Evolutionary conservation across 495 filamentous ascomycete species (phyloP).

Genomic region (Penicillium egyptiacum): DNA sequence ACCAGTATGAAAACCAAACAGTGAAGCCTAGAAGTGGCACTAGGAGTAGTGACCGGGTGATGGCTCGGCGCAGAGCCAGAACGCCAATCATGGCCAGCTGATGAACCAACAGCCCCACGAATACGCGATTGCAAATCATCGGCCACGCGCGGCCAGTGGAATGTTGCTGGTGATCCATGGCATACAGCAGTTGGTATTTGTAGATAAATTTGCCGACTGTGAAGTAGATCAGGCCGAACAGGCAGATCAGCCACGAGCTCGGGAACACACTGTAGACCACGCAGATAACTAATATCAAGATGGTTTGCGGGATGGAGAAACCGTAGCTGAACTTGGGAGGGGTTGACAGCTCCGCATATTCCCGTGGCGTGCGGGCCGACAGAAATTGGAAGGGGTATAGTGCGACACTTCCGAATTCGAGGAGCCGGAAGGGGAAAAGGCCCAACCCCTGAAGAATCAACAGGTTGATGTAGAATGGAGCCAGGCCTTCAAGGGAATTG

Average conservation of each 20-base stretch:
- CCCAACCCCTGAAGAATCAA: constrained; percentile 92
- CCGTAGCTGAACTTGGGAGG: constrained; percentile 93
- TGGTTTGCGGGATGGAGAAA: constrained; percentile 88
- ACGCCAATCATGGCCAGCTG: constrained; percentile 89
- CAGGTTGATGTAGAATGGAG: constrained; percentile 89
- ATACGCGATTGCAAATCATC: constrained; percentile 88
- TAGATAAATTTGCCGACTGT: constrained; percentile 87
- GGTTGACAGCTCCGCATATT: constrained; percentile 79
- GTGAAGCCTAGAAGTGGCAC: constrained; percentile 74
- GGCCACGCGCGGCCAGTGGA: constrained; percentile 92
- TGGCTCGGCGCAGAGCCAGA: constrained; percentile 70
- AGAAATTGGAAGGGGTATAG: constrained; percentile 80
- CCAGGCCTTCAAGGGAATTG: constrained; percentile 65
- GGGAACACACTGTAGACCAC: constrained; percentile 91
- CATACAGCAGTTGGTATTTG: constrained; percentile 97
- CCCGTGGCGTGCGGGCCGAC: constrained; percentile 83
- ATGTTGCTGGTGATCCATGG: constrained; percentile 96
- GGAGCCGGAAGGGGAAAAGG: constrained; percentile 85
- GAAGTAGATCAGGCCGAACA: constrained; percentile 87
- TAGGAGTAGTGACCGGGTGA: constrained; percentile 68
- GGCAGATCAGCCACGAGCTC: constrained; percentile 74
- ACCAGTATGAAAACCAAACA: constrained; percentile 82
- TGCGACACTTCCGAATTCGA: constrained; percentile 83
- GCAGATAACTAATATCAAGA: constrained; percentile 90
- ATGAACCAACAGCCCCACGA: constrained; percentile 81